Conservation (phyloP, 1,139 yeast genomes). For the Diutina sp. region DNA sequence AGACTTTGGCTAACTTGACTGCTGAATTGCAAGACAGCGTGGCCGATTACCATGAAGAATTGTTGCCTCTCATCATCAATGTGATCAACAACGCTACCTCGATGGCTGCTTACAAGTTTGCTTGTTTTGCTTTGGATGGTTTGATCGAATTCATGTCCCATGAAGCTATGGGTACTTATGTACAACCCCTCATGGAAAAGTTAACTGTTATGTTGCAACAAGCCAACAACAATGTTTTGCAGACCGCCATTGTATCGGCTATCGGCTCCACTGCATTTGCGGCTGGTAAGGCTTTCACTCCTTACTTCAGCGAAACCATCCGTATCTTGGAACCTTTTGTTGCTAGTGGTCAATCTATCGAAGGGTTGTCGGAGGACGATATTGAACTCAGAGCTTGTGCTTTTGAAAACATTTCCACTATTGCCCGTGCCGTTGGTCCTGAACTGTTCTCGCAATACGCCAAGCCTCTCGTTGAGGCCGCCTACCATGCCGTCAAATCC, state of each 20-base stretch:
- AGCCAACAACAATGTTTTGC: slow-evolving; percentile 54
- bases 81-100: slow-evolving; percentile 81
- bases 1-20: slow-evolving; percentile 68
- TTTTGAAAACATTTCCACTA: slow-evolving; percentile 84
- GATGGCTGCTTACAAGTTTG: slow-evolving; percentile 77
- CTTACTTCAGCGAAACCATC: slow-evolving; percentile 75
- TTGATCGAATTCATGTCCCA: slow-evolving; percentile 84
- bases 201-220: slow-evolving; percentile 69
- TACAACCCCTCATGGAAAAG: slow-evolving; percentile 84
- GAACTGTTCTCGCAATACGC: slow-evolving; percentile 79
- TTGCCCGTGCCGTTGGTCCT: slow-evolving; percentile 95
- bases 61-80: slow-evolving; percentile 76
- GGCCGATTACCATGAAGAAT: slow-evolving; percentile 69
- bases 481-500: slow-evolving; percentile 66
- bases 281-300: slow-evolving; percentile 76
- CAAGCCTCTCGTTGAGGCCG: slow-evolving; percentile 80
- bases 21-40: slow-evolving; percentile 75
- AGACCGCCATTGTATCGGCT: slow-evolving; percentile 86
- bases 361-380: slow-evolving; percentile 67
- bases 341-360: slow-evolving; percentile 44
- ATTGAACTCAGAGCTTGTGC: slow-evolving; percentile 83
- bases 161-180: slow-evolving; percentile 69
- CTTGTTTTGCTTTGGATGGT: slow-evolving; percentile 85
- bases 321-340: slow-evolving; percentile 74
- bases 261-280: slow-evolving; percentile 97